Base-by-base conservation (phyloP, 306 rosid genomes). In the Spatholobus suberectus region DNA sequence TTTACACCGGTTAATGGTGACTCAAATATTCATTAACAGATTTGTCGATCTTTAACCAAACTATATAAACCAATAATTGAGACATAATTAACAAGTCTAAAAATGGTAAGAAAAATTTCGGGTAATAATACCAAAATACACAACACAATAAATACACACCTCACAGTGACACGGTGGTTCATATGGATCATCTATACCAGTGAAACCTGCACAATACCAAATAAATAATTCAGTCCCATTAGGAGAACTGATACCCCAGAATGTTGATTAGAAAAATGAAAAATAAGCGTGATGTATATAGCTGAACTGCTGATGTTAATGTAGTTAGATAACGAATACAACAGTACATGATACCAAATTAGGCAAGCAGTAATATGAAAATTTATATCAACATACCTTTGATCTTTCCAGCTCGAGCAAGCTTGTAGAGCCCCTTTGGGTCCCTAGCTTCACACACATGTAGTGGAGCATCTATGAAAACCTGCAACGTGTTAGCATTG, bases 401-500 rank as follows among this genome's bases (percentile, higher is more conserved):
- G 78, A 96, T 94, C 91, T 92, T 91, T 83, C 98, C 99, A 63
- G 94, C 91, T 47, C 99, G 92, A 67, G 97, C 97, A 79, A 96
- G 98, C 85, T 92, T 92, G 90, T 96, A 96, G 54, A 96, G 94
- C 18, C 99, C 99, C 88, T 96, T 96, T 10, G 99, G 98, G 68
- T 96, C 99, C 85, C 97, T 87, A 62, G 87, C 81, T 89, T 96
- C 99, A 77, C 99, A 96, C 73, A 96, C 85, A 32, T 88, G 86
- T 47, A 96, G 92, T 26, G 99, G 99, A 87, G 87, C 93, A 1
- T 96, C 97, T 80, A 96, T 83, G 84, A 89, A 96, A 82, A 96
- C 99, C 99, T 96, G 88, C 75, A 84, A 82, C 46, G 70, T 77
- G 81, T 73, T 52, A 81, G 67, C 71, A 73, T 70, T 67, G 24